Evolutionary conservation across 768 basidiomycete genomes (phyloP).

Genomic region (Goffeauzyma gilvescens): DNA sequence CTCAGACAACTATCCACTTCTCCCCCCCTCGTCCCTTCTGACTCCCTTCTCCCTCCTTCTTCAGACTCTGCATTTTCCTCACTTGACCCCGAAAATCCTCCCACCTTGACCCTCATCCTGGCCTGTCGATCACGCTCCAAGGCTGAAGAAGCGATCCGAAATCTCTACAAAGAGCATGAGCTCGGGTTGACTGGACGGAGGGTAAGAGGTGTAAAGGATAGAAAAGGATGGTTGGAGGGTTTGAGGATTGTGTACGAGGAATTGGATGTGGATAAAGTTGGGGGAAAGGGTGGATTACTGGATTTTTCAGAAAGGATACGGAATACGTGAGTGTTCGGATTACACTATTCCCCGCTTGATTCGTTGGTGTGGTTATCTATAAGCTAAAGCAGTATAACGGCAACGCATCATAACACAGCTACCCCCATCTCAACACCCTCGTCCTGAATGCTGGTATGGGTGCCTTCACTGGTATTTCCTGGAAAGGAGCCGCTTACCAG

Average conservation of each 20-base stretch:
- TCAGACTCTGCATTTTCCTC: constrained; percentile 12
- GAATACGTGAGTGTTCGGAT: constrained; percentile 14
- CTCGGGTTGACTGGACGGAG: constrained; percentile 13
- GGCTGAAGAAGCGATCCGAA: constrained; percentile 17
- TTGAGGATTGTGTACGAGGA: constrained; percentile 26
- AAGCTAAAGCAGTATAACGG: too few species aligned
- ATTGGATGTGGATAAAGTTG: constrained; percentile 22
- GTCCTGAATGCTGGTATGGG: constrained; percentile 31
- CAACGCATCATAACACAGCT: constrained; percentile 13
- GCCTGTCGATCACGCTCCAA: constrained; percentile 24
- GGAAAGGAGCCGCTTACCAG: constrained; percentile 17
- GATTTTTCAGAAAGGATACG: constrained; percentile 22
- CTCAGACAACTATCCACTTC: constrained; percentile 21
- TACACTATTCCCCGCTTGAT: neutral
- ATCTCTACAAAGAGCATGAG: constrained; percentile 16
- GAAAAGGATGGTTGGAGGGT: constrained; percentile 22
- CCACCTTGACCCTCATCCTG: constrained; percentile 28
- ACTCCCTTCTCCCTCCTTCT: constrained; percentile 8
- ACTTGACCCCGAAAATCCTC: constrained; percentile 9
- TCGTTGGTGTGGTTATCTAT: too few species aligned
- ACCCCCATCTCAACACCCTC: constrained; percentile 30
- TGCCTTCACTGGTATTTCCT: constrained; percentile 19
- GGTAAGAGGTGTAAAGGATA: constrained; percentile 12
- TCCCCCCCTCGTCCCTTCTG: constrained; percentile 5
- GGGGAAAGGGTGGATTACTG: constrained; percentile 21